Evolutionary conservation across 129 eudicot species (phyloP).

Genomic region (Escallonia herrerae): DNA sequence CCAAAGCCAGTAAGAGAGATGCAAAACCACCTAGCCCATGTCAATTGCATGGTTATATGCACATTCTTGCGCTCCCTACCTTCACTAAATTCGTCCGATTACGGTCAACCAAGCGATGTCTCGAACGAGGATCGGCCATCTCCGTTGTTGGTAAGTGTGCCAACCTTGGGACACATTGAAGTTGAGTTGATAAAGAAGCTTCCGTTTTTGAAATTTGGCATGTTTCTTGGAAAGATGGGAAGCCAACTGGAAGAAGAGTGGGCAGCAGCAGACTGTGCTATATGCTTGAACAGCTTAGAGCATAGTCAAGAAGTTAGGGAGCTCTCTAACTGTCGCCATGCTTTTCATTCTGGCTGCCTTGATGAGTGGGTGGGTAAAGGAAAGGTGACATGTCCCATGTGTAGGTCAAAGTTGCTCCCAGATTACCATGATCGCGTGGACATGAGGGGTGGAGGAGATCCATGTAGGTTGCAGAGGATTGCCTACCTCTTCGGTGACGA

Average conservation of each 20-base stretch:
- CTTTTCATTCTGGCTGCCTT: constrained; percentile 5
- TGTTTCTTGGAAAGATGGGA: background rate
- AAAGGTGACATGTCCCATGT: constrained; percentile 1
- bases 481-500: constrained; percentile 18
- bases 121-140: background rate
- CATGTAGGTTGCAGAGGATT: constrained; percentile 16
- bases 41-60: no score
- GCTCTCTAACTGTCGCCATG: constrained; percentile 7
- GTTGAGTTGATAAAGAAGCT: background rate
- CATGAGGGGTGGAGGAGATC: background rate
- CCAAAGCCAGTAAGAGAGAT: background rate
- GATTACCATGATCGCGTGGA: no score
- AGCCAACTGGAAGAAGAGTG: background rate
- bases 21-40: background rate
- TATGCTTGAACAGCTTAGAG: constrained; percentile 10
- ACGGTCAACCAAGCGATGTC: no score
- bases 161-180: background rate
- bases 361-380: constrained; percentile 9
- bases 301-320: constrained; percentile 3
- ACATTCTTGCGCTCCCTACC: no score
- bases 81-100: no score
- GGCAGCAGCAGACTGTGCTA: background rate
- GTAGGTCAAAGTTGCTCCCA: background rate
- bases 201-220: background rate
- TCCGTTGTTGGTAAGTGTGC: constrained; percentile 5